These are phyloP conservation scores for Letharia lupina DNA, from an alignment of 495 filamentous ascomycete genomes.

Conservation along the genomic window DNA sequence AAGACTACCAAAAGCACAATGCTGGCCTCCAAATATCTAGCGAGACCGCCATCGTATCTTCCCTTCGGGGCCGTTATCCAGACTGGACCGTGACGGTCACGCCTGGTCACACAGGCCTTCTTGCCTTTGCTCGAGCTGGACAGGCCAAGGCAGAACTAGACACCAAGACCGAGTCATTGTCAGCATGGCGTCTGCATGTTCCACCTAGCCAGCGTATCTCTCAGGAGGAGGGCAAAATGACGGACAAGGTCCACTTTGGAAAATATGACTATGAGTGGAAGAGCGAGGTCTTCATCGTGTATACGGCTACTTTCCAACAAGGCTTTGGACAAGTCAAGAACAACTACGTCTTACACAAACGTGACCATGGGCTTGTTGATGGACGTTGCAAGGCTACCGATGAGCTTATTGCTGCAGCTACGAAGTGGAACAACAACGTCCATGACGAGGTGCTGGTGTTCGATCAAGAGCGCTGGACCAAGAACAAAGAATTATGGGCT, in stretches of 20 bases:
- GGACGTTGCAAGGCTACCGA: slow-evolving; percentile 27
- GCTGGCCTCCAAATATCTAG: slow-evolving; percentile 3
- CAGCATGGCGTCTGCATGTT: slow-evolving; percentile 16
- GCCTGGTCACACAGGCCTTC: slow-evolving; percentile 32
- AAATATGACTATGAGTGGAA: slow-evolving; percentile 35
- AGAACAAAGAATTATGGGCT: slow-evolving; percentile 31
- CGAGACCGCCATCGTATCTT: slow-evolving; percentile 21
- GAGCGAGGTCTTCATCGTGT: slow-evolving; percentile 35
- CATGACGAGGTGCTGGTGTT: slow-evolving; percentile 35
- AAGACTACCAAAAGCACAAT: slow-evolving; percentile 14
- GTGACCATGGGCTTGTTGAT: slow-evolving; percentile 4
- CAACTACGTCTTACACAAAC: slow-evolving; percentile 15
- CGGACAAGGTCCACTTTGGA: slow-evolving; percentile 32
- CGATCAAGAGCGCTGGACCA: slow-evolving; percentile 34
- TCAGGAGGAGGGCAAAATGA: slow-evolving; percentile 23
- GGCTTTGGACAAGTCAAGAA: background rate
- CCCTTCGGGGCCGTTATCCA: slow-evolving; percentile 18
- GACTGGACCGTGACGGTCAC: slow-evolving; percentile 18
- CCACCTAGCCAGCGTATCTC: slow-evolving; percentile 17
- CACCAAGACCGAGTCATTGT: slow-evolving; percentile 29
- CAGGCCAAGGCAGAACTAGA: slow-evolving; percentile 33
- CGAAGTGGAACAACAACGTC: slow-evolving; percentile 32
- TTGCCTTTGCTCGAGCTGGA: slow-evolving; percentile 33
- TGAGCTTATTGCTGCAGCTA: slow-evolving; percentile 32
- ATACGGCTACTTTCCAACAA: slow-evolving; percentile 15